Conservation (phyloP, 139 green algal species). For the Chlorella sp. region DNA sequence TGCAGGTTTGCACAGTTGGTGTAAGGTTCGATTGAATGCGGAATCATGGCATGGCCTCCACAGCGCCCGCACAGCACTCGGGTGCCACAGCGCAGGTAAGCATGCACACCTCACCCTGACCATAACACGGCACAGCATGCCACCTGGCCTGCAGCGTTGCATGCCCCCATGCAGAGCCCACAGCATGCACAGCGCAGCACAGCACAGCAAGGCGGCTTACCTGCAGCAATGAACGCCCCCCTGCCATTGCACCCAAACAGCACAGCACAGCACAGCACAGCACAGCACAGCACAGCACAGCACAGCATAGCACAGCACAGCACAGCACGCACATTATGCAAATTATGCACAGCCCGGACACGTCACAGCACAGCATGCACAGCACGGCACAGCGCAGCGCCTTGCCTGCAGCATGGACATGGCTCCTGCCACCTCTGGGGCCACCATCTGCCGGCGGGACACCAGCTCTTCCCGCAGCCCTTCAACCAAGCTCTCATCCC, state of each 20-base stretch:
- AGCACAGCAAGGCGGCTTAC: too few relatives aligned
- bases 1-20: not conserved
- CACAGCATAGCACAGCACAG: not conserved
- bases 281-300: not conserved
- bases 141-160: too few relatives aligned
- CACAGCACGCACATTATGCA: not conserved
- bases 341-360: not conserved
- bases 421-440: not conserved
- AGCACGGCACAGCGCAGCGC: not conserved
- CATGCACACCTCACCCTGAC: too few relatives aligned
- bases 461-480: constrained; percentile 34
- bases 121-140: too few relatives aligned
- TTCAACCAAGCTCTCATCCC: constrained; percentile 22
- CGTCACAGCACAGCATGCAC: not conserved
- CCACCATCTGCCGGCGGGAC: constrained; percentile 6
- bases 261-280: not conserved
- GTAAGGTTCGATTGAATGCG: too few relatives aligned
- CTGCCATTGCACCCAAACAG: not conserved
- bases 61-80: too few relatives aligned
- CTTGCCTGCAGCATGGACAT: constrained; percentile 17
- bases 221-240: too few relatives aligned
- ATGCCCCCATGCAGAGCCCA: too few relatives aligned
- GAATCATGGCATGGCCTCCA: too few relatives aligned
- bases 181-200: too few relatives aligned
- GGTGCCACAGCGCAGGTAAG: too few relatives aligned